Percentiles rank a stretch among this genome's conserved stretches.
Conservation (phyloP, 192 early-diverging fungal genomes). For the Coemansia sp. region DNA sequence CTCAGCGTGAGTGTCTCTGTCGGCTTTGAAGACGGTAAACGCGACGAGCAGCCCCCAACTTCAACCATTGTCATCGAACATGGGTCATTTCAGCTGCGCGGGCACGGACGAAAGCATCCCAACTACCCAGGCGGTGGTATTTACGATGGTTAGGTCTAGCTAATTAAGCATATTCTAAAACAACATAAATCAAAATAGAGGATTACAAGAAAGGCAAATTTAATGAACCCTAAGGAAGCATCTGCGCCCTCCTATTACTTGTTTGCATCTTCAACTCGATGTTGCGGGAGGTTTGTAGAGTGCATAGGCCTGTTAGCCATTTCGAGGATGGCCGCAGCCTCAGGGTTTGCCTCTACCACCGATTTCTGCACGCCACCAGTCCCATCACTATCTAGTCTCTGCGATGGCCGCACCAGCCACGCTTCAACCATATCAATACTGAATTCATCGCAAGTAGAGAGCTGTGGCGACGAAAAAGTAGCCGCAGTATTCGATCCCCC, state of each 20-base stretch:
- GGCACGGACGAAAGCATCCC: background rate
- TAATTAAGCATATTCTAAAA: background rate
- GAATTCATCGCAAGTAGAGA: constrained; percentile 60
- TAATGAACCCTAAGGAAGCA: background rate
- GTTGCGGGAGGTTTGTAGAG: constrained; percentile 27
- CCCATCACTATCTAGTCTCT: constrained; percentile 45
- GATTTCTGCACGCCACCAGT: constrained; percentile 44
- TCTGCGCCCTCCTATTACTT: background rate
- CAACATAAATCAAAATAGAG: background rate
- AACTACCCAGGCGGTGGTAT: background rate
- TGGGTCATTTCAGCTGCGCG: background rate
- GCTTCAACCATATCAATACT: constrained; percentile 68
- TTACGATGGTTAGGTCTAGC: background rate
- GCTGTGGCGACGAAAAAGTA: constrained; percentile 60
- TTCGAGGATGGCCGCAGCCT: constrained; percentile 69
- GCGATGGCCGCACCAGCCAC: constrained; percentile 62
- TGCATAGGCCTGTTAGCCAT: constrained; percentile 73
- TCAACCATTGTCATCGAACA: background rate
- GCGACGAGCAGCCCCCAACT: background rate
- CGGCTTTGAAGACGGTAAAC: background rate
- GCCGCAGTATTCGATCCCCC: constrained; percentile 68
- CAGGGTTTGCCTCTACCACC: constrained; percentile 60
- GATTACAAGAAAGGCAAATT: background rate
- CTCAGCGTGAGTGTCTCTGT: background rate
- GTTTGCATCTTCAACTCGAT: background rate